Conservation (phyloP, 805 yeast species). For the Clavispora asparagi region DNA sequence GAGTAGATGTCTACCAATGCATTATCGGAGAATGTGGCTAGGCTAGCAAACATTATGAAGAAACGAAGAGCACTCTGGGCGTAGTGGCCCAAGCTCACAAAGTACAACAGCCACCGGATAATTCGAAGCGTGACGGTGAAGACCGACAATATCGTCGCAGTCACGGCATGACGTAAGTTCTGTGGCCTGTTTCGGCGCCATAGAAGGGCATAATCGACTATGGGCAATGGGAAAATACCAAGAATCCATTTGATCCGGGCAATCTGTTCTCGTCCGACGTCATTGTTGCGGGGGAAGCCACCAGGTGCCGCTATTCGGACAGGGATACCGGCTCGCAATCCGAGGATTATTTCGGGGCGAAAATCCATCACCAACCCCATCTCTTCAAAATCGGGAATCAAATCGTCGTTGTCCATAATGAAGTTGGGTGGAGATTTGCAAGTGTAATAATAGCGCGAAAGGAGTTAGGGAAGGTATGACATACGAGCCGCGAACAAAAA, state of each 20-base stretch:
- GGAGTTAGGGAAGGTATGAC: too few species aligned
- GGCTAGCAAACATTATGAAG: slow-evolving; percentile 21
- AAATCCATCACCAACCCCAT: neutral
- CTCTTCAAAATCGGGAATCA: neutral
- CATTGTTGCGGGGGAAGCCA: neutral
- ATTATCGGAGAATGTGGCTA: slow-evolving; percentile 25
- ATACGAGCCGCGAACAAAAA: too few species aligned
- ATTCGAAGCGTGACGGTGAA: neutral
- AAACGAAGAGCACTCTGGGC: slow-evolving; percentile 15
- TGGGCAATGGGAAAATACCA: slow-evolving; percentile 10
- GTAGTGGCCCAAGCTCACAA: slow-evolving; percentile 8
- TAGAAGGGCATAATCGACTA: slow-evolving; percentile 8
- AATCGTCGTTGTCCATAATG: neutral
- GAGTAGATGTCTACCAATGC: slow-evolving; percentile 25
- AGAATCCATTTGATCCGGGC: slow-evolving; percentile 5
- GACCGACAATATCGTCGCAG: slow-evolving; percentile 8
- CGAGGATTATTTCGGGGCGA: neutral
- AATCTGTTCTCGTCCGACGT: neutral
- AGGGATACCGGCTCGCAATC: neutral
- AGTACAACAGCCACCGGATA: slow-evolving; percentile 4
- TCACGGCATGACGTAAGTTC: slow-evolving; percentile 1
- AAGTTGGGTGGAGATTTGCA: too few species aligned
- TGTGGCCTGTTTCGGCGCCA: slow-evolving; percentile 9
- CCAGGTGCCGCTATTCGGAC: neutral
- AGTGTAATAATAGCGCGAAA: too few species aligned